phyloP scores from a whole-genome alignment of 75 land plant species.

The Adiantum capillusveneris region DNA sequence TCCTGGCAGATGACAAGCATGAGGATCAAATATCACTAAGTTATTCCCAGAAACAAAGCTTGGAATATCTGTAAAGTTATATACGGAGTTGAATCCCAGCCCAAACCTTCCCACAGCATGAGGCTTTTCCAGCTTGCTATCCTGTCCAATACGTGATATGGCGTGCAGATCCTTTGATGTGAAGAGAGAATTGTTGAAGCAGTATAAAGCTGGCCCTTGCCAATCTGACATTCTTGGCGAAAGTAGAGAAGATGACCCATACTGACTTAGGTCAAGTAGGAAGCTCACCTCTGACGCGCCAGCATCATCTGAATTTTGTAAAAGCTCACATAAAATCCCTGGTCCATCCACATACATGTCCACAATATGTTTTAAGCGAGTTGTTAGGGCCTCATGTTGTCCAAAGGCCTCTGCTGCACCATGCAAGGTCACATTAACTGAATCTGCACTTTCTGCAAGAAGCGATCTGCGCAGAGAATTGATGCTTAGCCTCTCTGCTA shows the following conservation, averaged over 20 bases:
- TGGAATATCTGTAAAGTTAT: slow-evolving; percentile 94
- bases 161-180: slow-evolving; percentile 86
- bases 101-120: slow-evolving; percentile 95
- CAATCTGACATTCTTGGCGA: slow-evolving; percentile 96
- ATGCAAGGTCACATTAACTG: slow-evolving; percentile 81
- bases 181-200: slow-evolving; percentile 83
- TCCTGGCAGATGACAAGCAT: slow-evolving; percentile 86
- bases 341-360: slow-evolving; percentile 99
- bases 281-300: slow-evolving; percentile 85
- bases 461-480: slow-evolving; percentile 74
- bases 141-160: slow-evolving; percentile 96
- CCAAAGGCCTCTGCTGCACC: slow-evolving; percentile 97
- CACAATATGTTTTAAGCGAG: slow-evolving; percentile 83
- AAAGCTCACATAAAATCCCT: slow-evolving; percentile 83
- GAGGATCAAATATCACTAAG: slow-evolving; percentile 96
- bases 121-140: slow-evolving; percentile 93
- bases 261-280: slow-evolving; percentile 80
- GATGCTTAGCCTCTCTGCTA: slow-evolving; percentile 89
- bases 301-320: slow-evolving; percentile 98
- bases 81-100: slow-evolving; percentile 93
- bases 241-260: slow-evolving; percentile 83
- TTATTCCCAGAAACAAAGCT: slow-evolving; percentile 90
- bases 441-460: slow-evolving; percentile 93
- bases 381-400: slow-evolving; percentile 93
- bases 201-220: slow-evolving; percentile 97